Evolutionary conservation across 2,329 filamentous ascomycete species (phyloP).

Genomic region (Cladosporium sphaerospermum): DNA sequence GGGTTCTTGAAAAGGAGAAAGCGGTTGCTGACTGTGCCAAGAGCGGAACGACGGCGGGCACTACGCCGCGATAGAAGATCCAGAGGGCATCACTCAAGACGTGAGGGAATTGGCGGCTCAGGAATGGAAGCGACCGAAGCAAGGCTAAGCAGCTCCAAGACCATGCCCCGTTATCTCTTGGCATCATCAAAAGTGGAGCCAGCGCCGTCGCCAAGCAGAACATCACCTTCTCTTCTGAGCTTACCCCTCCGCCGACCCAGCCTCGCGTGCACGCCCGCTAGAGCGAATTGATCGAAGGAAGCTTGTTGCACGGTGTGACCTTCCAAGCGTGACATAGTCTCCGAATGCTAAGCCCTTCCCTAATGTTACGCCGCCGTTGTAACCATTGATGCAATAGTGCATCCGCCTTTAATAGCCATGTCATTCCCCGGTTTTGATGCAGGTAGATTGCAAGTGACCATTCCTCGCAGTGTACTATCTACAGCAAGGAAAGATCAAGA

Average conservation of each 20-base stretch:
- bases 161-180: neutral
- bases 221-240: conserved; percentile 3
- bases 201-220: neutral
- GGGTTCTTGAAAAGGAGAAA: neutral
- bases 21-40: conserved; percentile 1
- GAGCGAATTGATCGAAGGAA: neutral
- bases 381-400: conserved; percentile 1
- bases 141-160: too few relatives aligned
- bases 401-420: neutral
- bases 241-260: neutral
- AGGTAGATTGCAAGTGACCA: neutral
- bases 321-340: conserved; percentile 7
- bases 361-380: neutral
- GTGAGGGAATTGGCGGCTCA: conserved; percentile 19
- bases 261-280: neutral
- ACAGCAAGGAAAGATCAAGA: neutral
- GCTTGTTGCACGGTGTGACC: neutral
- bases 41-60: conserved; percentile 22
- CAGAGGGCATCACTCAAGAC: conserved; percentile 24
- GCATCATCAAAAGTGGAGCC: neutral
- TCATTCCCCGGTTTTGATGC: neutral
- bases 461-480: neutral
- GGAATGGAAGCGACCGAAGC: neutral
- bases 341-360: neutral
- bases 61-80: conserved; percentile 27